phyloP scores from a whole-genome alignment of 768 basidiomycete species.

The Pisolithus marmoratus region DNA sequence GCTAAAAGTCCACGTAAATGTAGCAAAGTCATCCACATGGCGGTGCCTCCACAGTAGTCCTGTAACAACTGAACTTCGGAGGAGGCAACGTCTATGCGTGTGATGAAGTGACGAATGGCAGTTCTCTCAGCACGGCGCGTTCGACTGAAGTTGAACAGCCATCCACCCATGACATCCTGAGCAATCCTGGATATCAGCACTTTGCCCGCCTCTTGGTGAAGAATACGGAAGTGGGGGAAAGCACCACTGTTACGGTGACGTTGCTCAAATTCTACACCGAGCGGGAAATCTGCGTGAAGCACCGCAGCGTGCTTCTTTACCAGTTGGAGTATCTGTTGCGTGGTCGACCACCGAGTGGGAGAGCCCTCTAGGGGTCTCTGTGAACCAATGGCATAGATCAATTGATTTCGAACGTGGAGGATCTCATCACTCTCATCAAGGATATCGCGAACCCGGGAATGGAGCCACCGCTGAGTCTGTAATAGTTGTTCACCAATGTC shows the following conservation, averaged over 20 bases:
- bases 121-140: constrained; percentile 11
- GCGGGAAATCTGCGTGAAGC: neutral
- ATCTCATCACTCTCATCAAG: constrained; percentile 28
- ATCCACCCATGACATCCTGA: constrained; percentile 14
- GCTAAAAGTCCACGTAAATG: constrained; percentile 42
- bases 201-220: neutral
- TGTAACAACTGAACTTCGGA: constrained; percentile 7
- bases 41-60: constrained; percentile 7
- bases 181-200: neutral
- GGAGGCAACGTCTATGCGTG: constrained; percentile 1
- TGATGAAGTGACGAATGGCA: constrained; percentile 22
- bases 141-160: constrained; percentile 13
- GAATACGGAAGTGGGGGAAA: constrained; percentile 6
- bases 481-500: constrained; percentile 17
- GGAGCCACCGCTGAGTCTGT: constrained; percentile 21
- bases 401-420: constrained; percentile 40
- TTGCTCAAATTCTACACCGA: constrained; percentile 3
- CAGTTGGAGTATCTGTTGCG: constrained; percentile 33
- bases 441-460: constrained; percentile 21
- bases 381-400: constrained; percentile 39
- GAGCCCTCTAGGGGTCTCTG: constrained; percentile 33
- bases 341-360: constrained; percentile 38
- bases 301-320: neutral
- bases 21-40: constrained; percentile 33
- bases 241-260: neutral